Evolutionary conservation across 2,329 filamentous ascomycete genomes (phyloP).

Genomic region (Drechslerella stenobrocha): DNA sequence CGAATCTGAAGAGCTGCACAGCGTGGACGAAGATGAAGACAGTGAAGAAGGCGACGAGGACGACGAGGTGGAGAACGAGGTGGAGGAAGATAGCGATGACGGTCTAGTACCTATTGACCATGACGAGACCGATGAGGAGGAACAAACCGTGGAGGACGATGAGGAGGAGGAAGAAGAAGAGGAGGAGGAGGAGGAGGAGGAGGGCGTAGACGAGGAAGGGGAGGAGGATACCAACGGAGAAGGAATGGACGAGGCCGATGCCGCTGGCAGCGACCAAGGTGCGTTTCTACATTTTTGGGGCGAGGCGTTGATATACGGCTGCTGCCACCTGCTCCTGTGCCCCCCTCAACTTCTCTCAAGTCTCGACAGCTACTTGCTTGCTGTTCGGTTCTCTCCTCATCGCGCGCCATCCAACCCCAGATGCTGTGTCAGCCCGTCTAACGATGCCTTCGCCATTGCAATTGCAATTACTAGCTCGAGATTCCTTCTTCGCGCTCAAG

Average conservation of each 20-base stretch:
- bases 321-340: too few relatives aligned
- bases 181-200: slow-evolving; percentile 18
- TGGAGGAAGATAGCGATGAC: slow-evolving; percentile 31
- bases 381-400: not conserved
- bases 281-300: not conserved
- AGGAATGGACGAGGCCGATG: slow-evolving; percentile 13
- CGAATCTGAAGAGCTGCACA: slow-evolving; percentile 15
- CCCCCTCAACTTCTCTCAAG: too few relatives aligned
- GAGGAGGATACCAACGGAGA: slow-evolving; percentile 12
- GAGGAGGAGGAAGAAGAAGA: slow-evolving; percentile 19
- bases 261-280: slow-evolving; percentile 22
- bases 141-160: slow-evolving; percentile 8
- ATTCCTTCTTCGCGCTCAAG: slow-evolving; percentile 63
- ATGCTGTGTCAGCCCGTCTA: not conserved
- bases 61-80: slow-evolving; percentile 26
- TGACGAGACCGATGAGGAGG: slow-evolving; percentile 41
- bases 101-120: slow-evolving; percentile 25
- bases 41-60: slow-evolving; percentile 18
- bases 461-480: too few relatives aligned
- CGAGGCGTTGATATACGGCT: too few relatives aligned
- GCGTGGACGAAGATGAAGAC: not conserved
- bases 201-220: slow-evolving; percentile 18
- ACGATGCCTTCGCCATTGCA: slow-evolving; percentile 15
- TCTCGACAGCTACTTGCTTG: too few relatives aligned
- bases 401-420: not conserved